phyloP scores from a whole-genome alignment of 1,284 basidiomycete genomes.

The Leccinum pallidistipes region DNA sequence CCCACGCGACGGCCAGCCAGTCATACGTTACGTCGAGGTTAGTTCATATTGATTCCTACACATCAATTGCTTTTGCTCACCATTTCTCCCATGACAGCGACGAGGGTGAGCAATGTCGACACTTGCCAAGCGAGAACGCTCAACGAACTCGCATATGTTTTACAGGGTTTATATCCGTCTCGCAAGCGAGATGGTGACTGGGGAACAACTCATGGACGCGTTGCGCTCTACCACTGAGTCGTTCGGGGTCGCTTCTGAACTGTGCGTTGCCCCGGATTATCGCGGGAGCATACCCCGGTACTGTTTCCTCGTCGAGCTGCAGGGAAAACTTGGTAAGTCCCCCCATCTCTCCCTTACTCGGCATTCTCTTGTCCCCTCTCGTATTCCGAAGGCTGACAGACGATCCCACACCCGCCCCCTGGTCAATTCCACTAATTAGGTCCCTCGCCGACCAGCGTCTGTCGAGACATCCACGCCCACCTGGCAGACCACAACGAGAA shows the following conservation, averaged over 20 bases:
- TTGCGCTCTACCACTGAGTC: slow-evolving; percentile 14
- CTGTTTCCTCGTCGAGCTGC: slow-evolving; percentile 22
- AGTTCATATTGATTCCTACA: neutral
- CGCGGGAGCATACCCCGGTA: slow-evolving; percentile 21
- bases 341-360: neutral
- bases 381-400: neutral
- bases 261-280: slow-evolving; percentile 18
- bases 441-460: neutral
- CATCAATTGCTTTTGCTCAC: neutral
- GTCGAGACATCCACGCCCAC: slow-evolving; percentile 9
- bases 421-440: neutral
- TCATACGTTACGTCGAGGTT: slow-evolving; percentile 27
- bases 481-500: slow-evolving; percentile 19
- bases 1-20: slow-evolving; percentile 21
- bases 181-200: slow-evolving; percentile 22
- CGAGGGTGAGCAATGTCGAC: slow-evolving; percentile 17
- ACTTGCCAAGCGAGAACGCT: neutral
- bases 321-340: slow-evolving; percentile 1
- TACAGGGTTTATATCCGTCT: slow-evolving; percentile 19
- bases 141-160: neutral
- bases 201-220: slow-evolving; percentile 19
- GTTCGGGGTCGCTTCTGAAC: slow-evolving; percentile 21
- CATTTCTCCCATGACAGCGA: slow-evolving; percentile 10
- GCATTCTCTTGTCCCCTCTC: too few relatives aligned
- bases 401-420: neutral